Base-by-base conservation (phyloP, 2,329 filamentous ascomycete species). In the Cladophialophora bantiana region DNA sequence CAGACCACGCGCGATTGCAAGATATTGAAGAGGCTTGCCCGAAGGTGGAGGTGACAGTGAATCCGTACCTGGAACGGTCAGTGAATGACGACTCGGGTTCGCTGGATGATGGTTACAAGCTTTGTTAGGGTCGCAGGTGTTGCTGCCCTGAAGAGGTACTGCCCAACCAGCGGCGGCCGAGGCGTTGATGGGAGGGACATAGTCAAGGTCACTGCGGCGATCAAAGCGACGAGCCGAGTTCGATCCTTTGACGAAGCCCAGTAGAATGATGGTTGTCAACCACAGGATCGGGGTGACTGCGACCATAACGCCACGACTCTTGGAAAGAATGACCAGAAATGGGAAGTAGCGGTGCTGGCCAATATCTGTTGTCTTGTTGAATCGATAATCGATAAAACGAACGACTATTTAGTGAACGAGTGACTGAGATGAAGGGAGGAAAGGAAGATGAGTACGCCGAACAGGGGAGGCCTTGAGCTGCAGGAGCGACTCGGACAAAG, bases 1-100 rank as follows among this genome's bases (percentile, higher is more conserved):
- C 12, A 81, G 83, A 45, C 83, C 83, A 31, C 78, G 75, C 62
- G 83, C 83, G 20, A 83, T 68, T 5, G 79, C 79, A 58, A 85
- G 73, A 68, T 81, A 78, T 64, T 81, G 77, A 57, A 85, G 79
- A 7, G 68, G 72, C 42, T 78, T 62, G 18, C 70, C 70, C 6
- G 62, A 45, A 2, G 74, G 70, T 9, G 78, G 78, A 5, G 36
- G 36, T 13, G 78, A 75, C 2, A 82, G 75, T 4, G 58, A 52
- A 57, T 71, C 61, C 7, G 60, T 71, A 56, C 71, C 71, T 72
- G 35, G 15, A 13, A 35, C 38, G 31, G 6, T 68, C 57, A 62
- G 63, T 32, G 13, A 38, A 9, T n/a, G 13, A 9, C 20, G 2
- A n/a, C n/a, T 52, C 9, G 52, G 36, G 9, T 9, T n/a, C 34